Evolutionary conservation across 1,284 basidiomycete species (phyloP), one percentile per base, ranked within the genome.

Genomic region (Schizopora paradoxa): DNA sequence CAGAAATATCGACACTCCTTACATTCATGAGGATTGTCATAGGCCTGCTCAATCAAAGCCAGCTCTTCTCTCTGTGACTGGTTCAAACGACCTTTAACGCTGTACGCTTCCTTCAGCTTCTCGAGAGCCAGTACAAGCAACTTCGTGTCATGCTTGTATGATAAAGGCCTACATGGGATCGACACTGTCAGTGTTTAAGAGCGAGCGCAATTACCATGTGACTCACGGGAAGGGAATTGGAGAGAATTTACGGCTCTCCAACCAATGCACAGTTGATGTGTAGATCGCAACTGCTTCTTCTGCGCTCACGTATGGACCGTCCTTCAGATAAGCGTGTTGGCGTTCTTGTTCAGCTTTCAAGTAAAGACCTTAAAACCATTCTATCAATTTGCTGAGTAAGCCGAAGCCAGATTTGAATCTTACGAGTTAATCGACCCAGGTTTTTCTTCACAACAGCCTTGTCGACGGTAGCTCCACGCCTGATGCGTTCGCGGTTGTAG

Each of bases 401-500:
- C 45, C 33, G 19, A 0, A 23, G 2, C 52, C 46, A 25, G 44
- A 70, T 70, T 62, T n/a, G n/a, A n/a, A n/a, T n/a, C n/a, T n/a
- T n/a, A n/a, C 91, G 86, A 50, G 90, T 93, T 34, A 94, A 74
- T 59, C 91, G 86, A 49, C 91, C 91, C 32, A 92, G 69, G 61
- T 96, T 96, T 79, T 95, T 95, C 74, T 93, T 93, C 13, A 92
- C 89, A 29, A 99, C 96, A 5, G 96, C 96, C 70, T 99, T 99
- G 72, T 99, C 96, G 54, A 99, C 96, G 0, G 96, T 99, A 2
- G 96, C 96, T 54, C 96, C 93, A 56, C 92, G 88, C 41, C 91
- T 81, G 51, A 94, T 94, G 71, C 91, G 90, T 61, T 93, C 92
- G 49, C 94, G 90, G 58, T 93, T 92, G 65, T 93, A 92, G 61